phyloP scores from a whole-genome alignment of 805 yeast genomes.

The Scheffersomyces coipomensis region DNA sequence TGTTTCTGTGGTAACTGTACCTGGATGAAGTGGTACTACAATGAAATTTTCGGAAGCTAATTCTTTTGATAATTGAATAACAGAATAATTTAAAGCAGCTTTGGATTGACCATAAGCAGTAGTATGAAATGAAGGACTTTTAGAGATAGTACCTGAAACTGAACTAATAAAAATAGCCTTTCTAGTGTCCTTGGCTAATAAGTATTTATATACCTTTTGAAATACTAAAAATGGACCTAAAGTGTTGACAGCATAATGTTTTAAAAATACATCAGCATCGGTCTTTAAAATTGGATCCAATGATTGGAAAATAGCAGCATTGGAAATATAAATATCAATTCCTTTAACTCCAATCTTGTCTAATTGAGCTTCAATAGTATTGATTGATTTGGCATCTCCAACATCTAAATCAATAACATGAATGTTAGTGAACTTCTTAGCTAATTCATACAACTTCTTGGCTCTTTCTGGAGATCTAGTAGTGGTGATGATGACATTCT shows the following conservation, averaged over 20 bases:
- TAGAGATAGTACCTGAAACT: not conserved
- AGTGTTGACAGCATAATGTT: not conserved
- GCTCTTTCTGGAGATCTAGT: conserved; percentile 28
- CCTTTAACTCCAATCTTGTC: conserved; percentile 21
- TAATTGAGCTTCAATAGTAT: conserved; percentile 10
- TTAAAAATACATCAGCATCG: not conserved
- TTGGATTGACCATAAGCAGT: conserved; percentile 34
- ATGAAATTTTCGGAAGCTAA: conserved; percentile 10
- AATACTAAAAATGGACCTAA: not conserved
- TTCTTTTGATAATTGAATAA: conserved; percentile 23
- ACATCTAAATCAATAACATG: conserved; percentile 11
- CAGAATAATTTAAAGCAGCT: conserved; percentile 31
- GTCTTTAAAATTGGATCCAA: not conserved
- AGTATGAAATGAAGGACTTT: not conserved
- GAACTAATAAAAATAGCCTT: not conserved
- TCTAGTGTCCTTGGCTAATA: not conserved
- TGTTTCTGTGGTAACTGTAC: conserved; percentile 38
- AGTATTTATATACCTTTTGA: not conserved
- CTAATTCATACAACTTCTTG: conserved; percentile 10
- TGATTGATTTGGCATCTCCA: conserved; percentile 14
- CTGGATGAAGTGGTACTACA: conserved; percentile 37
- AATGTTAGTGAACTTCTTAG: conserved; percentile 8
- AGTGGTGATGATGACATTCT: conserved; percentile 38
- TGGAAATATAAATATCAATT: conserved; percentile 32
- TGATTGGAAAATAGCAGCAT: conserved; percentile 21